phyloP scores from a whole-genome alignment of 495 filamentous ascomycete species.

The Lophiostoma macrostomum region DNA sequence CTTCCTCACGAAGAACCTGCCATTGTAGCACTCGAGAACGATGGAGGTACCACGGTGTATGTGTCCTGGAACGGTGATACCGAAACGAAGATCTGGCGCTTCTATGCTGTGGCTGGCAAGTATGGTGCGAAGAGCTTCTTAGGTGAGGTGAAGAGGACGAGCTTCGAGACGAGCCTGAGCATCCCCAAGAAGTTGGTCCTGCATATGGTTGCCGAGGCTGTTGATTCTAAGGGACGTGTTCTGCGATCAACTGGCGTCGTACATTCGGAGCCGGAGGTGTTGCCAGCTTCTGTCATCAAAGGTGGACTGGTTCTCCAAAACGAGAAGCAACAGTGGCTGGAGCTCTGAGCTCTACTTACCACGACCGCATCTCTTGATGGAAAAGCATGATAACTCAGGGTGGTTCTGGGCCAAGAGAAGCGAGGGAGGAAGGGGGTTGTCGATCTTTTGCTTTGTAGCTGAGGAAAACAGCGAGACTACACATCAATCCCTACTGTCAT shows the following conservation, averaged over 20 bases:
- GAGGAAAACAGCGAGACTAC: too few relatives aligned
- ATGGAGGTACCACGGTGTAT: constrained; percentile 38
- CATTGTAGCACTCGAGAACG: constrained; percentile 39
- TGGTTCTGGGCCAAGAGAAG: too few relatives aligned
- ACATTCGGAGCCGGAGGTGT: constrained; percentile 1
- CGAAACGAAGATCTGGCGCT: constrained; percentile 42
- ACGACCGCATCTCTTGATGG: too few relatives aligned
- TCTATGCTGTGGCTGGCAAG: constrained; percentile 39
- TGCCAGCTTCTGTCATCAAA: not conserved
- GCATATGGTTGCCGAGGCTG: constrained; percentile 7
- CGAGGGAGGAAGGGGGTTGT: too few relatives aligned
- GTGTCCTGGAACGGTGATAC: constrained; percentile 49
- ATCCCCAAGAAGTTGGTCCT: not conserved
- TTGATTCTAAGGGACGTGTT: constrained; percentile 12
- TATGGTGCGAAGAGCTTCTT: constrained; percentile 40
- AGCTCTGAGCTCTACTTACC: too few relatives aligned
- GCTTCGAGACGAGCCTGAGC: constrained; percentile 46
- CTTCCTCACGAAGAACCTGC: constrained; percentile 24
- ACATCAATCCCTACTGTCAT: too few relatives aligned
- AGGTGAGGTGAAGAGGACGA: constrained; percentile 39
- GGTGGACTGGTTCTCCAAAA: not conserved
- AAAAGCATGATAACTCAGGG: too few relatives aligned
- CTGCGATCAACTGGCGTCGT: constrained; percentile 1
- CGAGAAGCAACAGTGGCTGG: not conserved
- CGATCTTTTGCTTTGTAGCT: too few relatives aligned